These are phyloP conservation scores for Euphorbia schlechtendalii DNA, from an alignment of 441 rosid genomes.

Conservation along the genomic window DNA sequence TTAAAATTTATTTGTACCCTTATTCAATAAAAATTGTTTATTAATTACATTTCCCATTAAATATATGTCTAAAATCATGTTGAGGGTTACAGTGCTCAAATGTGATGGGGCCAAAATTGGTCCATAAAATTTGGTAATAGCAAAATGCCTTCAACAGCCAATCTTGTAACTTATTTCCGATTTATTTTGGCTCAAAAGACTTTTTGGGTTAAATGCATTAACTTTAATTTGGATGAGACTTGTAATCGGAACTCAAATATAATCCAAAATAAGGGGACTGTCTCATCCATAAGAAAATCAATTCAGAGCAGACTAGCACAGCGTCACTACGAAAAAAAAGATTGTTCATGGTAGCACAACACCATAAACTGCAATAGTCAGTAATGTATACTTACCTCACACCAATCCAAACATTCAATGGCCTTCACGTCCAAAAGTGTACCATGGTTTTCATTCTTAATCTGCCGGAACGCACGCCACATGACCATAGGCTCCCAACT, in stretches of 20 bases:
- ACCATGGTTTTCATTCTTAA: constrained; percentile 28
- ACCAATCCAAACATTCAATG: constrained; percentile 64
- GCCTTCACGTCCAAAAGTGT: constrained; percentile 48
- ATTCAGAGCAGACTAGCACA: neutral
- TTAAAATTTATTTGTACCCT: neutral
- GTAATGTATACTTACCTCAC: constrained; percentile 56
- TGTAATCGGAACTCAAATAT: neutral
- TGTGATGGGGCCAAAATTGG: neutral
- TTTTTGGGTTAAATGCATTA: neutral
- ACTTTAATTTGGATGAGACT: neutral
- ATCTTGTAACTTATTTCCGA: neutral
- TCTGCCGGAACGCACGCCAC: constrained; percentile 84
- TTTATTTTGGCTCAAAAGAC: neutral
- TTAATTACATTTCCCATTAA: neutral
- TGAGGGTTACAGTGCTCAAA: neutral
- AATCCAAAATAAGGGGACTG: neutral
- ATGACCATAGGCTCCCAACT: constrained; percentile 97
- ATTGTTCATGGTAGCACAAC: neutral
- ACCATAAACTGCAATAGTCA: neutral
- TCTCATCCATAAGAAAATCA: neutral
- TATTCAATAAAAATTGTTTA: neutral
- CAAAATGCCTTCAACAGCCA: neutral
- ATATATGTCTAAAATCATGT: neutral
- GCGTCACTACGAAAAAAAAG: neutral
- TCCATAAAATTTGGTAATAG: neutral